phyloP scores from a whole-genome alignment of 2,329 filamentous ascomycete genomes.

The Zalaria sp. region DNA sequence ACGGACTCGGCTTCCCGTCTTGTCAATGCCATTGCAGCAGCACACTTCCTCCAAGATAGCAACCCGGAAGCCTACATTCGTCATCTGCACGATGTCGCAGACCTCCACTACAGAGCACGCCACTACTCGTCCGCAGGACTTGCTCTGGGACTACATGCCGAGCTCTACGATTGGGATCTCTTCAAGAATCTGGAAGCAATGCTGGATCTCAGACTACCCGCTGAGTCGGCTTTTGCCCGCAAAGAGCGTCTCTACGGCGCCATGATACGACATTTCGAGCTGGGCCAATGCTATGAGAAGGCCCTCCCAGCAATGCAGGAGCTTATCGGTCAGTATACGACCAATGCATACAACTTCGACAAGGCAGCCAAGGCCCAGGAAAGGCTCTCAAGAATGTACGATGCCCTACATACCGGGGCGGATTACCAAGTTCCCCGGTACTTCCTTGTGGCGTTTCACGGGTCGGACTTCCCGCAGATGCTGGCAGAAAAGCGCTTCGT shows the following conservation, averaged over 20 bases:
- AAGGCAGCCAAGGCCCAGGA: constrained; percentile 77
- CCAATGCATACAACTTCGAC: constrained; percentile 75
- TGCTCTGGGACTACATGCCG: constrained; percentile 77
- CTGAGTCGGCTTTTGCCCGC: constrained; percentile 78
- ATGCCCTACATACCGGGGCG: constrained; percentile 55
- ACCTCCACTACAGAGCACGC: constrained; percentile 58
- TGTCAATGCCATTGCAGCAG: constrained; percentile 76
- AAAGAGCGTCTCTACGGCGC: constrained; percentile 87
- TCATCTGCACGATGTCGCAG: constrained; percentile 83
- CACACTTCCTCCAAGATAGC: constrained; percentile 96
- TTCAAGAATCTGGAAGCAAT: constrained; percentile 51
- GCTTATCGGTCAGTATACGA: constrained; percentile 81
- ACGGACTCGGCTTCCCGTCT: constrained; percentile 58
- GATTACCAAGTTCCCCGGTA: constrained; percentile 74
- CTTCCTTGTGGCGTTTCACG: constrained; percentile 81
- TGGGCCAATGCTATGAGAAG: constrained; percentile 86
- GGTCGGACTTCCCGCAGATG: constrained; percentile 64
- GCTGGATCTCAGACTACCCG: constrained; percentile 59
- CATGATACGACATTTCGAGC: constrained; percentile 90
- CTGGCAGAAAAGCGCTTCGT: constrained; percentile 85
- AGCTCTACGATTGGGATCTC: constrained; percentile 85
- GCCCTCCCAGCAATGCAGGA: constrained; percentile 82
- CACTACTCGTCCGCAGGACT: constrained; percentile 82
- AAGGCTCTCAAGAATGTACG: constrained; percentile 52
- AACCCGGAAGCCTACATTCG: constrained; percentile 94